Percentiles rank a stretch among this genome's conserved stretches.
Evolutionary conservation across 306 rosid species (phyloP).

Genomic region (Ormosia semicastrata): DNA sequence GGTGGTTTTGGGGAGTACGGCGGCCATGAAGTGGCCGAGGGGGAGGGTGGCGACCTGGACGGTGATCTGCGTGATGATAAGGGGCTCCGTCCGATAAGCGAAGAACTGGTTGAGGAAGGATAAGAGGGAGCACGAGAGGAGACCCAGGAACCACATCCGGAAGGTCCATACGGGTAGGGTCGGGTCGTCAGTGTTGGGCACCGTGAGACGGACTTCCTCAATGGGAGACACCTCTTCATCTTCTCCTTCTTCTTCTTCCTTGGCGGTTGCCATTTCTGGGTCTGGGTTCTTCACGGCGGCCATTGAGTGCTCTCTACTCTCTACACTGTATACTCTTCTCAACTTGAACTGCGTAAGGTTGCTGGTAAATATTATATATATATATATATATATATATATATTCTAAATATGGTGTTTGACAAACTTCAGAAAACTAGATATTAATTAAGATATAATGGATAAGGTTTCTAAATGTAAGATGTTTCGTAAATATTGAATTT

Average conservation of each 20-base stretch:
- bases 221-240: slow-evolving; percentile 57
- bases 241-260: not conserved
- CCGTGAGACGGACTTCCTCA: slow-evolving; percentile 65
- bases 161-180: slow-evolving; percentile 76
- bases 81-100: slow-evolving; percentile 56
- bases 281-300: not conserved
- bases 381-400: too few relatives aligned
- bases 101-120: slow-evolving; percentile 78
- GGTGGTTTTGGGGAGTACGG: slow-evolving; percentile 37
- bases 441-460: too few relatives aligned
- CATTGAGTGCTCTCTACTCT: not conserved
- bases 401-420: too few relatives aligned
- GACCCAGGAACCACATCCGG: slow-evolving; percentile 74
- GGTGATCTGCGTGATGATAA: slow-evolving; percentile 51
- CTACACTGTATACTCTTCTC: too few relatives aligned
- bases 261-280: not conserved
- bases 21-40: slow-evolving; percentile 58
- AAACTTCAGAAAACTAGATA: too few relatives aligned
- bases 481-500: too few relatives aligned
- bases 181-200: slow-evolving; percentile 52
- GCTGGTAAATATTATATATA: too few relatives aligned
- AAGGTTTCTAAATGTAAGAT: too few relatives aligned
- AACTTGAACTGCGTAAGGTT: too few relatives aligned
- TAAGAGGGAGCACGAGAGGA: slow-evolving; percentile 53
- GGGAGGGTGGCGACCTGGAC: slow-evolving; percentile 63